Evolutionary conservation across 2,329 filamentous ascomycete species (phyloP), one percentile per base, ranked within the genome.

Genomic region (Fusarium ambrosium): DNA sequence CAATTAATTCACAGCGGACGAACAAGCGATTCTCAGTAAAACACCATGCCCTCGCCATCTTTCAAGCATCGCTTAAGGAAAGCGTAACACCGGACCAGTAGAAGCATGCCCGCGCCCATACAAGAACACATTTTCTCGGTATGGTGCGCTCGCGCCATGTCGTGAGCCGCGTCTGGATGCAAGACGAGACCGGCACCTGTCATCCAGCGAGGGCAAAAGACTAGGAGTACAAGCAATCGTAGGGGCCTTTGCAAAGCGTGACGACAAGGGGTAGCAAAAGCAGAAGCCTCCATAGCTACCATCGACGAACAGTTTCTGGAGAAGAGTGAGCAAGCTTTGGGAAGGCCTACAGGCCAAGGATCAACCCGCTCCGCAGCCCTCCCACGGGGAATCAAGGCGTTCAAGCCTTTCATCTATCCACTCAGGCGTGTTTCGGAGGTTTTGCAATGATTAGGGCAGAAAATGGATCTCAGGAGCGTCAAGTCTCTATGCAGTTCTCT

Each of bases 261-360:
- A 72, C 73, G 45, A 75, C 67, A 45, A 24, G 71, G 48, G 37
- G 64, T 77, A 29, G 71, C 71, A 22, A 68, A 78, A 64, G 74
- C 74, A 22, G 69, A 77, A 58, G 73, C 74, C 13, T 45, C 71
- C 53, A 77, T 78, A 34, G 63, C 48, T 20, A 74, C 58, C 20
- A 66, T 43, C 36, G 48, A 70, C 11, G 69, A 76, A 34, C 65
- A 70, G 27, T 70, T 72, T 7, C 53, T 75, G 27, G 71, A 75
- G 64, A 43, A 61, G 66, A 37, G 69, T 64, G 27, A 64, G 66
- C 39, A 71, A 68, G 22, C 61, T 71, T 39, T 71, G 41, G 65
- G 62, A 20, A 45, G 58, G 66, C 16, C 56, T 67, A 20, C 53
- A 70, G 36, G 34, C 58, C 63, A 63, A 14, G n/a, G 48, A 69